phyloP scores from a whole-genome alignment of 805 yeast species.

The Starmerella sp. region DNA sequence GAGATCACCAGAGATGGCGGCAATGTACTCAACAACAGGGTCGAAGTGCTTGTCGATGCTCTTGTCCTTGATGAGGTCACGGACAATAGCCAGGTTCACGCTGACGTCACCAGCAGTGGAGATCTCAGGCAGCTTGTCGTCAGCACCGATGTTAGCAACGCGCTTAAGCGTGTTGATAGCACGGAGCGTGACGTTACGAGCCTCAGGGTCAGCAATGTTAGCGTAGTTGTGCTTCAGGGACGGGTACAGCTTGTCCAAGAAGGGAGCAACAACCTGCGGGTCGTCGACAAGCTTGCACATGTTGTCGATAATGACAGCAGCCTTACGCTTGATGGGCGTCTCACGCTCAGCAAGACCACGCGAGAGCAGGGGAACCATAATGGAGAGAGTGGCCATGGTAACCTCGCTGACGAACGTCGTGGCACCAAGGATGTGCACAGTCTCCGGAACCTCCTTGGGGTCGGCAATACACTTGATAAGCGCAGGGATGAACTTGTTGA shows the following conservation, averaged over 20 bases:
- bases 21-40: slow-evolving; percentile 66
- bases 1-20: slow-evolving; percentile 97
- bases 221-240: slow-evolving; percentile 87
- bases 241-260: slow-evolving; percentile 91
- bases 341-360: slow-evolving; percentile 99
- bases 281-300: slow-evolving; percentile 99
- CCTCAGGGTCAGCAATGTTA: slow-evolving; percentile 99
- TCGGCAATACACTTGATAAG: slow-evolving; percentile 92
- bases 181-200: slow-evolving; percentile 95
- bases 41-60: slow-evolving; percentile 63
- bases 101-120: slow-evolving; percentile 96
- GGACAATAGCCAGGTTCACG: slow-evolving; percentile 76
- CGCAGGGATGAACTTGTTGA: slow-evolving; percentile 96
- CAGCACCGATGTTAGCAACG: slow-evolving; percentile 88
- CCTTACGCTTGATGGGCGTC: slow-evolving; percentile 98
- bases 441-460: slow-evolving; percentile 97
- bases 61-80: slow-evolving; percentile 57
- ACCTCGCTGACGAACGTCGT: slow-evolving; percentile 99
- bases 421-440: slow-evolving; percentile 98
- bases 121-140: slow-evolving; percentile 86
- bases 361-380: slow-evolving; percentile 96
- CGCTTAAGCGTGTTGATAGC: slow-evolving; percentile 95
- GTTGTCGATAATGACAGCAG: slow-evolving; percentile 99
- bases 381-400: slow-evolving; percentile 97
- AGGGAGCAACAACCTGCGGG: slow-evolving; percentile 99